Percentiles rank a stretch among this genome's conserved stretches.
phyloP scores from a whole-genome alignment of 345 rosid genomes.

The Salix arbutifolia region DNA sequence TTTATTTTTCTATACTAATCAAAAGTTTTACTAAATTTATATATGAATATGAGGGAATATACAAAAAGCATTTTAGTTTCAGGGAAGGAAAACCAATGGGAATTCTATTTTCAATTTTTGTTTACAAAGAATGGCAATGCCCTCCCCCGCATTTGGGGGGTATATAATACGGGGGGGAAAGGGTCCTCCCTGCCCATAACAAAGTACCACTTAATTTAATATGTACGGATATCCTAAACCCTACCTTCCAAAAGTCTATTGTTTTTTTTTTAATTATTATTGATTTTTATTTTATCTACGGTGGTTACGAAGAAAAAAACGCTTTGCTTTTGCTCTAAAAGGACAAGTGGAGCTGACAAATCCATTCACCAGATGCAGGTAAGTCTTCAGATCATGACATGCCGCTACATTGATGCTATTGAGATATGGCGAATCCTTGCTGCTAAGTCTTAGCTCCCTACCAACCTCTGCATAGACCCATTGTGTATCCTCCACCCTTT shows the following conservation, averaged over 20 bases:
- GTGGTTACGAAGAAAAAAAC: slow-evolving; percentile 10
- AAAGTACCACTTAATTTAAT: too few relatives aligned
- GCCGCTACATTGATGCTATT: slow-evolving; percentile 12
- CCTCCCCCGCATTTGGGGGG: too few relatives aligned
- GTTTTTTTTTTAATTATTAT: too few relatives aligned
- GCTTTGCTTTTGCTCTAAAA: slow-evolving; percentile 32
- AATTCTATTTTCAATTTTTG: neutral
- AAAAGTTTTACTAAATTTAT: too few relatives aligned
- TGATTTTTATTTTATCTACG: neutral
- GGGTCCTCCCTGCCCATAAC: too few relatives aligned
- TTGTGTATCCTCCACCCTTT: slow-evolving; percentile 18
- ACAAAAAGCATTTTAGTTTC: neutral
- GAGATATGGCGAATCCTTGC: slow-evolving; percentile 22
- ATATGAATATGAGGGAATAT: too few relatives aligned
- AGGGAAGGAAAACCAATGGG: neutral
- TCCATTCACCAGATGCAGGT: slow-evolving; percentile 35
- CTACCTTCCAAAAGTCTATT: too few relatives aligned
- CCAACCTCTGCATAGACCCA: slow-evolving; percentile 24
- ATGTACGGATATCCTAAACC: neutral
- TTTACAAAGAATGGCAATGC: neutral
- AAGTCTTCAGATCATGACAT: slow-evolving; percentile 28
- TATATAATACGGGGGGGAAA: too few relatives aligned
- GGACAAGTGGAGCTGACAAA: slow-evolving; percentile 53
- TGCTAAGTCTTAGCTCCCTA: slow-evolving; percentile 24
- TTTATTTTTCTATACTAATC: too few relatives aligned